Evolutionary conservation across 2,329 filamentous ascomycete species (phyloP).

Genomic region (Sarocladium oryzae): DNA sequence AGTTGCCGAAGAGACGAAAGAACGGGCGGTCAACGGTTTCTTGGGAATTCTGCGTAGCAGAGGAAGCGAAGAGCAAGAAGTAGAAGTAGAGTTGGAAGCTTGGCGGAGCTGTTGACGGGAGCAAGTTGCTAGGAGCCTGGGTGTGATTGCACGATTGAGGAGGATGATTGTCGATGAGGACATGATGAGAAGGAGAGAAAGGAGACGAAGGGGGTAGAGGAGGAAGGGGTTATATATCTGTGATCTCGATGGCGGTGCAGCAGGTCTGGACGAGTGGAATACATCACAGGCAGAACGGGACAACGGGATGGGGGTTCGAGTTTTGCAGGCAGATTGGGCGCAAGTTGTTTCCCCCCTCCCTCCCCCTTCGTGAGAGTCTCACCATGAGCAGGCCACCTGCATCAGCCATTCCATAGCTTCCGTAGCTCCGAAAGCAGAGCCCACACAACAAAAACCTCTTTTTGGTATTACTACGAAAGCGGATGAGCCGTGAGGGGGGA

Average conservation of each 20-base stretch:
- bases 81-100: background rate
- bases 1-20: background rate
- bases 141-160: background rate
- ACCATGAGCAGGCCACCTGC: too few species aligned
- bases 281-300: background rate
- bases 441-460: background rate
- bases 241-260: too few species aligned
- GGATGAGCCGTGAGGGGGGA: too few species aligned
- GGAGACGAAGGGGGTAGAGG: background rate
- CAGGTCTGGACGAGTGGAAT: background rate
- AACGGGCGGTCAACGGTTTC: background rate
- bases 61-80: background rate
- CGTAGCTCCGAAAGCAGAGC: slow-evolving; percentile 3
- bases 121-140: background rate
- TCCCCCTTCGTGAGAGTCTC: too few species aligned
- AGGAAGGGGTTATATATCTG: background rate
- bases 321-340: too few species aligned
- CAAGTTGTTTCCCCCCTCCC: too few species aligned
- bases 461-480: too few species aligned
- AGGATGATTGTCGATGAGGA: background rate
- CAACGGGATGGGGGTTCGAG: too few species aligned
- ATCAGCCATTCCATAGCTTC: background rate
- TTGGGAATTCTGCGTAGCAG: background rate
- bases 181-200: background rate
- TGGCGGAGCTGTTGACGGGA: background rate